Percentiles rank a stretch among this genome's conserved stretches.
phyloP scores from a whole-genome alignment of 306 rosid species.

The Medicago arabica region DNA sequence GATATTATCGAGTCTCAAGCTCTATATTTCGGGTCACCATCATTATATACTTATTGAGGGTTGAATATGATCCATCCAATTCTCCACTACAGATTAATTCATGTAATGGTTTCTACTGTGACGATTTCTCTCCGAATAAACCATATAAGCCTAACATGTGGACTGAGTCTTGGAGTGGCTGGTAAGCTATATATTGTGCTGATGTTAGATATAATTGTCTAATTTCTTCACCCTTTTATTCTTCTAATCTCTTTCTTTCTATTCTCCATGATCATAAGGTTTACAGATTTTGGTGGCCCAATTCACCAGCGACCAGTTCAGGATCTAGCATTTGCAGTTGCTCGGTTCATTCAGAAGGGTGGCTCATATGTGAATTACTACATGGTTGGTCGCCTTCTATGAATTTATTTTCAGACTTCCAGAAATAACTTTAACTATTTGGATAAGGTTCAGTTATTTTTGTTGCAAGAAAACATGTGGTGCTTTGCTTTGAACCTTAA shows the following conservation, averaged over 20 bases:
- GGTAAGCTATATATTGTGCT: conserved; percentile 55
- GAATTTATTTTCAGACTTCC: not conserved
- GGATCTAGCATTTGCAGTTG: conserved; percentile 95
- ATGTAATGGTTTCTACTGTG: conserved; percentile 93
- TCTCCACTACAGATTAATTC: conserved; percentile 76
- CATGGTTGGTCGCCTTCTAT: conserved; percentile 73
- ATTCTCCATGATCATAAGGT: conserved; percentile 58
- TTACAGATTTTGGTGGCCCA: conserved; percentile 90
- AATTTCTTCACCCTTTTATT: conserved; percentile 1
- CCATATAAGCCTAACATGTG: conserved; percentile 91
- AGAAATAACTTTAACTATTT: not conserved
- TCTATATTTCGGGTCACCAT: conserved; percentile 5
- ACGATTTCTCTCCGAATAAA: conserved; percentile 87
- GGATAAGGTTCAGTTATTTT: not conserved
- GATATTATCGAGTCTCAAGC: not conserved
- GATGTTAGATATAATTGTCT: conserved; percentile 23
- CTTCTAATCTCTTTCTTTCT: conserved; percentile 7
- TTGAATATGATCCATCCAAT: conserved; percentile 34
- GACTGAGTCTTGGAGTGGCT: conserved; percentile 99
- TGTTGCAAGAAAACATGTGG: conserved; percentile 3
- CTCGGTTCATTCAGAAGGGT: conserved; percentile 90
- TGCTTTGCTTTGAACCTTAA: conserved; percentile 30
- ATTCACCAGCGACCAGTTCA: conserved; percentile 83
- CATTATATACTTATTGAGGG: conserved; percentile 15
- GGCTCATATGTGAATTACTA: conserved; percentile 90